Base-by-base conservation (phyloP, 225 moss, liverwort and hornwort species). In the Sphagnum tenellum region DNA sequence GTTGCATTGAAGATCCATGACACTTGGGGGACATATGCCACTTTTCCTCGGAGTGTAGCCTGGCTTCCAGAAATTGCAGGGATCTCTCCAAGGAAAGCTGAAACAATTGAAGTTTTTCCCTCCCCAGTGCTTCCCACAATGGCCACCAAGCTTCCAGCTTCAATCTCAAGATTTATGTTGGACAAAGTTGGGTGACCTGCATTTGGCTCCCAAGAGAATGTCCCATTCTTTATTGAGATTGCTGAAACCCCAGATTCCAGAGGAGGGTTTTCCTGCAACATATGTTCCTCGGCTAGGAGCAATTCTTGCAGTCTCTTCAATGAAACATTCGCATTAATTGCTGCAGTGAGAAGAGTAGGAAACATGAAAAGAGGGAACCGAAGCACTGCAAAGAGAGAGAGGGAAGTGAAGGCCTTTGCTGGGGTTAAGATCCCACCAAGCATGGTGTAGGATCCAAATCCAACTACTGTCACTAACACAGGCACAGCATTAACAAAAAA, bases 1-100 rank as follows among this genome's bases (percentile, higher is more conserved):
- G 70, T 85, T 52, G 87, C 87, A 73, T 90, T 87, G 70, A 85
- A 90, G 47, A 90, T 90, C 89, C 89, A 90, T 8, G 89, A 90
- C 61, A 90, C 66, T 49, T 90, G 89, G 4, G 89, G 82, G 6
- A 87, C 87, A 57, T 90, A 90, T 3, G 89, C 85, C 13, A 85
- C 87, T 2, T 59, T 50, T 47, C 89, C 89, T 14, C 85, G 75
- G 45, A 87, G 72, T 29, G 82, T 65, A n/a, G 79, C 85, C 70
- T 83, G 73, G 7, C 67, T 53, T 10, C 78, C 29, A 29, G 29
- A 76, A 2, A 73, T 62, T 8, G 67, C 44, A 10, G 73, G 76
- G 9, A 83, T 52, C 61, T 83, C 82, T 14, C 82, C 82, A 13
- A 83, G 65, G 9, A 83, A 63, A 51, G 82, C 79, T 13, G 76